These are phyloP conservation scores for Taphrina deformans DNA, from an alignment of 1,139 yeast species.

Conservation along the genomic window DNA sequence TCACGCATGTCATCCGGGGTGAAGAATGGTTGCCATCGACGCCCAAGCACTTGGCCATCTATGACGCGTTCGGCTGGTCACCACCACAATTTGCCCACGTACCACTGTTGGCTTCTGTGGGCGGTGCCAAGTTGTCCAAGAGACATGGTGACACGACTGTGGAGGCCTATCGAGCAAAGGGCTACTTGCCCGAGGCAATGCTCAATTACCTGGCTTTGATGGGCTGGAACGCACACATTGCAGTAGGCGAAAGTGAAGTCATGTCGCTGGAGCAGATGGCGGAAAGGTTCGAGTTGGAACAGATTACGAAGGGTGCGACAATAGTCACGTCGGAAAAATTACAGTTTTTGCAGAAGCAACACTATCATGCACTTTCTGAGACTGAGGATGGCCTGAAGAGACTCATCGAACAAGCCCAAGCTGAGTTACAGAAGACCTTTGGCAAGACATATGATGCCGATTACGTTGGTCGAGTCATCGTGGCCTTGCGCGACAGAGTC, in stretches of 20 bases:
- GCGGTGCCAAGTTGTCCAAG: conserved; percentile 81
- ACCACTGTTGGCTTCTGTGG: conserved; percentile 72
- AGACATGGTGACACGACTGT: conserved; percentile 78
- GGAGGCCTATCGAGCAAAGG: conserved; percentile 48
- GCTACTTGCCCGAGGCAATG: conserved; percentile 81
- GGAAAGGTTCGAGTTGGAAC: conserved; percentile 55
- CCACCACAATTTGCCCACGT: conserved; percentile 85
- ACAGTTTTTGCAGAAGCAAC: conserved; percentile 58
- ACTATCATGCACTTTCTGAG: conserved; percentile 28
- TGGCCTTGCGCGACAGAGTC: conserved; percentile 22
- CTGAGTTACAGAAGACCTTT: neutral
- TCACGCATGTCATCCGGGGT: conserved; percentile 93
- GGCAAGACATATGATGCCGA: conserved; percentile 2
- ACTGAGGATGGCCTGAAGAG: conserved; percentile 8
- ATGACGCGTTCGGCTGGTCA: conserved; percentile 81
- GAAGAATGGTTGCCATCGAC: conserved; percentile 98
- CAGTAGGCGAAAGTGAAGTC: conserved; percentile 51
- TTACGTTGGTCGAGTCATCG: conserved; percentile 28
- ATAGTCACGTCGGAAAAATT: conserved; percentile 81
- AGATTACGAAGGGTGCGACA: conserved; percentile 88
- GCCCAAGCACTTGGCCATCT: conserved; percentile 87
- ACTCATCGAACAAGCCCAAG: conserved; percentile 14
- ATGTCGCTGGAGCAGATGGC: conserved; percentile 58
- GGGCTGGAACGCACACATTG: conserved; percentile 71
- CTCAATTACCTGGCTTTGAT: conserved; percentile 83